phyloP scores from a whole-genome alignment of 2,329 filamentous ascomycete species.

The Curvularia sp. region DNA sequence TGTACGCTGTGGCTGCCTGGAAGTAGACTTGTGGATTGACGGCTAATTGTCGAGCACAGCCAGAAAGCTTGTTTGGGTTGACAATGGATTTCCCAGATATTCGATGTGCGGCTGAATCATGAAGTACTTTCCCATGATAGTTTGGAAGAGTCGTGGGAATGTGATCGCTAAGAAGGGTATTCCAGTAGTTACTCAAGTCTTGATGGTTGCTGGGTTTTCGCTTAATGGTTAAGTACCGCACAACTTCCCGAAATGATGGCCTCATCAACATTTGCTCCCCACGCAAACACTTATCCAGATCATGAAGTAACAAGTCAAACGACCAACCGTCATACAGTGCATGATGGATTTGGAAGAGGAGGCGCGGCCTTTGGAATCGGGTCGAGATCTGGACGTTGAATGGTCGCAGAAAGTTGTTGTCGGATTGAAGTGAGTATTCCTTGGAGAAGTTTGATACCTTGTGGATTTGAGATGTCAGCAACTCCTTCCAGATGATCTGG shows the following conservation, averaged over 20 bases:
- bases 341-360: slow-evolving; percentile 73
- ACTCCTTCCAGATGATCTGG: slow-evolving; percentile 68
- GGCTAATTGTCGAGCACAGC: slow-evolving; percentile 39
- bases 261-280: slow-evolving; percentile 47
- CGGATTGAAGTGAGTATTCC: slow-evolving; percentile 46
- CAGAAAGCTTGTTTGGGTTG: slow-evolving; percentile 18
- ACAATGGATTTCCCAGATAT: slow-evolving; percentile 34
- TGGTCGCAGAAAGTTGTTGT: slow-evolving; percentile 62
- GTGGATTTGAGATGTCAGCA: slow-evolving; percentile 57
- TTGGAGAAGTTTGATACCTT: slow-evolving; percentile 52
- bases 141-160: slow-evolving; percentile 65
- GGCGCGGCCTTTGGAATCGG: slow-evolving; percentile 19
- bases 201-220: not conserved
- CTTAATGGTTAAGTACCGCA: slow-evolving; percentile 55
- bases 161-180: slow-evolving; percentile 66
- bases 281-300: slow-evolving; percentile 64
- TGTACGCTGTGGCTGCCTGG: slow-evolving; percentile 71
- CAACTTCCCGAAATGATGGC: slow-evolving; percentile 68
- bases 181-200: slow-evolving; percentile 67
- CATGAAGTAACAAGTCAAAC: slow-evolving; percentile 73
- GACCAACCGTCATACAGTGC: slow-evolving; percentile 95
- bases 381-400: slow-evolving; percentile 65
- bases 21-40: slow-evolving; percentile 75
- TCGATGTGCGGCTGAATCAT: slow-evolving; percentile 9
- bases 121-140: slow-evolving; percentile 54